Conservation (phyloP, 2,329 filamentous ascomycete species). For the Akanthomyces dipterigenus region DNA sequence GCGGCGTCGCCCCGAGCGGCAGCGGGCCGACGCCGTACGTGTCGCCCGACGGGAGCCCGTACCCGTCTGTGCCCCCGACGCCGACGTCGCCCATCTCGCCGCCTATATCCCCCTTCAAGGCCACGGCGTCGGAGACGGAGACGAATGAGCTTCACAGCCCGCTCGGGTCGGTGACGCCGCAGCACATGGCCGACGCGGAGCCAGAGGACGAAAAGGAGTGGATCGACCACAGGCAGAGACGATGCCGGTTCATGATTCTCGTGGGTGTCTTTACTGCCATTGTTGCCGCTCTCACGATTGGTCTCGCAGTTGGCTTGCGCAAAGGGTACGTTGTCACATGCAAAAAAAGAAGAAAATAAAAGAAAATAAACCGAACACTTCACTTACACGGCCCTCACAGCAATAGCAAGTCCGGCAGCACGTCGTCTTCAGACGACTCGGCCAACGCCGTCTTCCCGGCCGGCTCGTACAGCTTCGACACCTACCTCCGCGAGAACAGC, state of each 20-base stretch:
- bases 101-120: constrained; percentile 12
- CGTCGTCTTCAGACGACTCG: background rate
- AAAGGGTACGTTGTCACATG: constrained; percentile 5
- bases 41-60: background rate
- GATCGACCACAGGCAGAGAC: constrained; percentile 10
- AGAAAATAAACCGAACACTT: background rate
- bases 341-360: too few relatives aligned
- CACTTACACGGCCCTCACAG: background rate
- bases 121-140: constrained; percentile 14
- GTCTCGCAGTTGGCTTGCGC: constrained; percentile 11
- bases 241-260: constrained; percentile 12
- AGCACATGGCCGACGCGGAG: background rate
- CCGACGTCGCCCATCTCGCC: background rate
- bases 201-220: constrained; percentile 14
- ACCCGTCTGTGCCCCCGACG: background rate
- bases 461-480: constrained; percentile 55
- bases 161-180: constrained; percentile 8
- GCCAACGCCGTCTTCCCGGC: constrained; percentile 42
- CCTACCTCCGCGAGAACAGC: constrained; percentile 45
- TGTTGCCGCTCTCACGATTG: constrained; percentile 11
- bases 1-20: constrained; percentile 5
- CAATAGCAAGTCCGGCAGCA: background rate
- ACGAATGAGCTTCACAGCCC: background rate
- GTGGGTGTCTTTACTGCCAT: constrained; percentile 11
- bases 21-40: constrained; percentile 1